phyloP scores from a whole-genome alignment of 2,329 filamentous ascomycete genomes.

The Pseudofabraea citricarpa region DNA sequence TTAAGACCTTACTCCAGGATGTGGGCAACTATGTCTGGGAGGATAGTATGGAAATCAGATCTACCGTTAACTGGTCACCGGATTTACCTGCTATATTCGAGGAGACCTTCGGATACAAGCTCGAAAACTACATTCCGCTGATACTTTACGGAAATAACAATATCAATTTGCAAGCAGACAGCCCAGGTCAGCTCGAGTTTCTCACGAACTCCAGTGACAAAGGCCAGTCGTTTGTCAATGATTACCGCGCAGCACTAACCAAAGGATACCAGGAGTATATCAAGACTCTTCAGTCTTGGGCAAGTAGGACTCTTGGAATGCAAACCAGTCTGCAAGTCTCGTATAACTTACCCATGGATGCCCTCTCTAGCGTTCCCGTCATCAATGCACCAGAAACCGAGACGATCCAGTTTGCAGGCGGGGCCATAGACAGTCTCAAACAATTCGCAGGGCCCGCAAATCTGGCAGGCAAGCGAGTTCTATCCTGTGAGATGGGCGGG shows the following conservation, averaged over 20 bases:
- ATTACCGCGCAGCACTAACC: constrained; percentile 10
- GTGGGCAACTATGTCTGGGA: constrained; percentile 33
- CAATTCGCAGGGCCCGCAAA: constrained; percentile 35
- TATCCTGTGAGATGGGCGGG: constrained; percentile 36
- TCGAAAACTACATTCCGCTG: constrained; percentile 30
- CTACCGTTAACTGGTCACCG: constrained; percentile 33
- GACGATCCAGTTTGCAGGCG: constrained; percentile 30
- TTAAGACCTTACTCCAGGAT: constrained; percentile 24
- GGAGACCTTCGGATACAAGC: constrained; percentile 27
- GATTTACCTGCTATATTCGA: constrained; percentile 26
- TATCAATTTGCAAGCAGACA: neutral
- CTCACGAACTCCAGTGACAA: constrained; percentile 8
- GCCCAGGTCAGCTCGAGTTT: neutral
- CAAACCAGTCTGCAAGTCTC: constrained; percentile 34
- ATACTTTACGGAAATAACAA: constrained; percentile 16
- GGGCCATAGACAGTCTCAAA: constrained; percentile 32
- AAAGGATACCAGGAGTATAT: constrained; percentile 23
- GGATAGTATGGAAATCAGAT: constrained; percentile 30
- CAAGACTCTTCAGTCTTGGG: constrained; percentile 26
- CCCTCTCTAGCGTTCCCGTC: constrained; percentile 31
- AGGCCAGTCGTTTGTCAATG: constrained; percentile 6
- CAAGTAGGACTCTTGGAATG: constrained; percentile 25
- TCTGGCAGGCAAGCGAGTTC: constrained; percentile 31
- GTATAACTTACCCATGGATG: constrained; percentile 39
- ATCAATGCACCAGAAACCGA: constrained; percentile 38